Conservation (phyloP, 192 early-diverging fungal species). For the Coemansia sp. region DNA sequence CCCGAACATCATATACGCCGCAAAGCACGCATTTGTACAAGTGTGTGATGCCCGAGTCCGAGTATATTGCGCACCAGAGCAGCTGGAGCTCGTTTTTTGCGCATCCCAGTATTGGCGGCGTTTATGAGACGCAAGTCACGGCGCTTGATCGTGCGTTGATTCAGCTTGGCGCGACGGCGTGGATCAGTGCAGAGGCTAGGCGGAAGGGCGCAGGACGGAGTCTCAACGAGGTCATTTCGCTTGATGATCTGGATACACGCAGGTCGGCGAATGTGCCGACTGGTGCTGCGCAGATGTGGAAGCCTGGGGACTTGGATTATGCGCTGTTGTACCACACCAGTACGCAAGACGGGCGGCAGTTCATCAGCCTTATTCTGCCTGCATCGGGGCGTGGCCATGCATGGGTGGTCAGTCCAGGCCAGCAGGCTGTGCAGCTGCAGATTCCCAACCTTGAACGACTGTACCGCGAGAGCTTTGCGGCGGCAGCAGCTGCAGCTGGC, state of each 20-base stretch:
- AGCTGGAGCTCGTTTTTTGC: constrained; percentile 80
- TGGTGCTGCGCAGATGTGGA: constrained; percentile 11
- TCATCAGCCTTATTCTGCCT: constrained; percentile 74
- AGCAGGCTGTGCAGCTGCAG: constrained; percentile 56
- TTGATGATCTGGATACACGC: constrained; percentile 39
- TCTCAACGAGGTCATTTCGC: constrained; percentile 20
- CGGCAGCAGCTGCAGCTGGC: constrained; percentile 9
- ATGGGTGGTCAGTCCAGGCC: constrained; percentile 72
- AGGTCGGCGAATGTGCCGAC: constrained; percentile 22
- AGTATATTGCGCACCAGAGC: constrained; percentile 70
- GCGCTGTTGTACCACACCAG: constrained; percentile 78
- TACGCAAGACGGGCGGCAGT: constrained; percentile 36
- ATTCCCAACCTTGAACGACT: constrained; percentile 71
- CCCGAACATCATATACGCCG: constrained; percentile 62
- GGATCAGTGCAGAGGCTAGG: constrained; percentile 32
- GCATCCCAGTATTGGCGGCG: constrained; percentile 85
- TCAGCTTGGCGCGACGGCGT: constrained; percentile 63
- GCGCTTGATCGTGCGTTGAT: constrained; percentile 79
- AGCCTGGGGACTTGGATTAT: constrained; percentile 57
- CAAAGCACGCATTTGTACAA: constrained; percentile 72
- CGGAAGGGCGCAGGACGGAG: constrained; percentile 11
- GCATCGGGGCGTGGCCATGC: constrained; percentile 56
- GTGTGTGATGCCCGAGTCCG: constrained; percentile 76
- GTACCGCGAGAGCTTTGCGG: constrained; percentile 60
- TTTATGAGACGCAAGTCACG: constrained; percentile 91